Conservation (phyloP, 208 protist genomes). For the Novymonas esmeraldas region DNA sequence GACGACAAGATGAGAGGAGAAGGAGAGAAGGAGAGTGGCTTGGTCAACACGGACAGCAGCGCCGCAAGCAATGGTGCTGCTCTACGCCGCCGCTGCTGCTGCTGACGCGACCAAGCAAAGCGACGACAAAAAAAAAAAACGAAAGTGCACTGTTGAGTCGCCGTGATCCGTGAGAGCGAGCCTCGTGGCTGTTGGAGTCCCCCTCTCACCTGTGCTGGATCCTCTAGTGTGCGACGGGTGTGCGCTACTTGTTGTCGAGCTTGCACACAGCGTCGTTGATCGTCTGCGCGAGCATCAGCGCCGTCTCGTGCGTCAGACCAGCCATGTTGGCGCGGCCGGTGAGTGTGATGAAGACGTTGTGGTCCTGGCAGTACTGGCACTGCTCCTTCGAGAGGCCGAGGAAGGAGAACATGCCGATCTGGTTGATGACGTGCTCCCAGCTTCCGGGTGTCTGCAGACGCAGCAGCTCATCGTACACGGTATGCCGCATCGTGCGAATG, state of each 20-base stretch:
- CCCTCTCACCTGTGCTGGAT: too few species aligned
- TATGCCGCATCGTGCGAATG: slow-evolving; percentile 83
- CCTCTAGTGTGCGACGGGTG: too few species aligned
- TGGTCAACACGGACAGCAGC: too few species aligned
- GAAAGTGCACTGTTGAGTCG: too few species aligned
- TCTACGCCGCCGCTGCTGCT: too few species aligned
- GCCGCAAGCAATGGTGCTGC: too few species aligned
- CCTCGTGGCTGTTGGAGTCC: too few species aligned
- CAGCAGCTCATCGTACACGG: slow-evolving; percentile 77
- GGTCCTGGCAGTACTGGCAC: slow-evolving; percentile 70
- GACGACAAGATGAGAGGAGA: too few species aligned
- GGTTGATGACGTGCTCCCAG: slow-evolving; percentile 96
- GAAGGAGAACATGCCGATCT: slow-evolving; percentile 99
- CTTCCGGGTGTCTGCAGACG: slow-evolving; percentile 73
- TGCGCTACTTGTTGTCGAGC: slow-evolving; percentile 29
- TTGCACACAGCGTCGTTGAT: slow-evolving; percentile 73
- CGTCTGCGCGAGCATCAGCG: slow-evolving; percentile 57
- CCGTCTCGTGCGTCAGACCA: slow-evolving; percentile 62
- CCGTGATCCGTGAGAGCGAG: too few species aligned
- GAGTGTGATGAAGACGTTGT: slow-evolving; percentile 77
- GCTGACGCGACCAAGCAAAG: too few species aligned
- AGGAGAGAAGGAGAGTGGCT: too few species aligned
- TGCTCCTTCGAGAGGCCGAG: slow-evolving; percentile 93
- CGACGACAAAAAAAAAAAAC: too few species aligned
- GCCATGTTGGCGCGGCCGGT: slow-evolving; percentile 87